Conservation (phyloP, 768 basidiomycete genomes). For the Scleroderma citrinum region DNA sequence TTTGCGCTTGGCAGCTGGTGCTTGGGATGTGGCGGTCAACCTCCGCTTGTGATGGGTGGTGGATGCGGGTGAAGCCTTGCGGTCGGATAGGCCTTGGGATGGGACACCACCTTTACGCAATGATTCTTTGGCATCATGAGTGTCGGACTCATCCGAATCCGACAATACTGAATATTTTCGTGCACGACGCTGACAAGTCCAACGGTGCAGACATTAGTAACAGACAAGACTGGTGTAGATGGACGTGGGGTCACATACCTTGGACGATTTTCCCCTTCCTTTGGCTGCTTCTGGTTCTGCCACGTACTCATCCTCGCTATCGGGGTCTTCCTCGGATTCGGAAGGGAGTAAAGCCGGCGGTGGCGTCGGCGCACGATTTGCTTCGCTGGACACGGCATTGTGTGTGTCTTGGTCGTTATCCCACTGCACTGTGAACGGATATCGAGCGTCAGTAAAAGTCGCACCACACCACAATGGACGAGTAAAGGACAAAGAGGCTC, state of each 20-base stretch:
- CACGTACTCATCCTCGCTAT: conserved; percentile 72
- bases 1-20: conserved; percentile 42
- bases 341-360: conserved; percentile 32
- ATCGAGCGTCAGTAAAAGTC: conserved; percentile 23
- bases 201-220: conserved; percentile 6
- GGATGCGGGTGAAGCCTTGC: conserved; percentile 16
- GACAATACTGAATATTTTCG: conserved; percentile 36
- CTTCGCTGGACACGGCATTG: conserved; percentile 15
- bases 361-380: conserved; percentile 22
- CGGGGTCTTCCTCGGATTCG: conserved; percentile 44
- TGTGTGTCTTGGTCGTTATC: conserved; percentile 54
- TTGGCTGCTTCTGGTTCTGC: conserved; percentile 35
- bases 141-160: conserved; percentile 40
- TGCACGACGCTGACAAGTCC: conserved; percentile 35
- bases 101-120: conserved; percentile 15
- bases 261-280: conserved; percentile 29
- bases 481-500: conserved; percentile 9
- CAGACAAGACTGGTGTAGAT: conserved; percentile 7
- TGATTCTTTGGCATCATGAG: conserved; percentile 5
- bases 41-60: conserved; percentile 48
- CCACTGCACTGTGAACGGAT: conserved; percentile 56
- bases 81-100: conserved; percentile 16
- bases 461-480: conserved; percentile 11
- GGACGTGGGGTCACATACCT: conserved; percentile 35
- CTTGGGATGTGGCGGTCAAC: conserved; percentile 31